These are phyloP conservation scores for Salvia hispanica DNA, from an alignment of 257 asterid species.

Conservation along the genomic window DNA sequence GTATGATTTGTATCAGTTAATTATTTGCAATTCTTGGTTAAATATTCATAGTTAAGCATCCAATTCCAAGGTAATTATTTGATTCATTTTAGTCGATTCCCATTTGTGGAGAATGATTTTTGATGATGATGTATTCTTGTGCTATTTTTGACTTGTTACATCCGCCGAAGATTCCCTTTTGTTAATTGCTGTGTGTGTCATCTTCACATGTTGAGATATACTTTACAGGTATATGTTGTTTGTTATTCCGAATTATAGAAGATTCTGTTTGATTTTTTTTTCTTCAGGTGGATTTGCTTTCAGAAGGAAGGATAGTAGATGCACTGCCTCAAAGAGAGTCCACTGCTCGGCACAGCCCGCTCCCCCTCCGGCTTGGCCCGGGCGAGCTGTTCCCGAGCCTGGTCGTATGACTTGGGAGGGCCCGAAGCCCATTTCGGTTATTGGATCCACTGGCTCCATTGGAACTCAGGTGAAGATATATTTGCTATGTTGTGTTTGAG, in stretches of 20 bases:
- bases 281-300: constrained; percentile 60
- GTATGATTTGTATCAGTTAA: neutral
- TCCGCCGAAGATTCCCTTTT: constrained; percentile 17
- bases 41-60: constrained; percentile 4
- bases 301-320: constrained; percentile 62
- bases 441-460: constrained; percentile 98
- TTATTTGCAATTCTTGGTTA: constrained; percentile 15
- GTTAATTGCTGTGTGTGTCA: neutral
- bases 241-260: constrained; percentile 24
- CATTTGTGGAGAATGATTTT: constrained; percentile 18
- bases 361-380: constrained; percentile 98
- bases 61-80: constrained; percentile 13
- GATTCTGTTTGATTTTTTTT: constrained; percentile 29
- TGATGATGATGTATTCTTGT: constrained; percentile 33
- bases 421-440: constrained; percentile 87
- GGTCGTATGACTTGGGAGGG: constrained; percentile 82
- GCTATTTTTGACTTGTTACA: constrained; percentile 27
- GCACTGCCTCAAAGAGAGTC: constrained; percentile 49
- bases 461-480: constrained; percentile 81
- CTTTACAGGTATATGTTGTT: neutral
- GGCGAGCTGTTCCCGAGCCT: constrained; percentile 72
- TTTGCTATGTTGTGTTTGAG: constrained; percentile 1
- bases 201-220: constrained; percentile 1
- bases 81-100: constrained; percentile 1
- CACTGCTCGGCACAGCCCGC: constrained; percentile 72